Conservation (phyloP, 1,139 yeast species). For the Yamadazyma conglobata region DNA sequence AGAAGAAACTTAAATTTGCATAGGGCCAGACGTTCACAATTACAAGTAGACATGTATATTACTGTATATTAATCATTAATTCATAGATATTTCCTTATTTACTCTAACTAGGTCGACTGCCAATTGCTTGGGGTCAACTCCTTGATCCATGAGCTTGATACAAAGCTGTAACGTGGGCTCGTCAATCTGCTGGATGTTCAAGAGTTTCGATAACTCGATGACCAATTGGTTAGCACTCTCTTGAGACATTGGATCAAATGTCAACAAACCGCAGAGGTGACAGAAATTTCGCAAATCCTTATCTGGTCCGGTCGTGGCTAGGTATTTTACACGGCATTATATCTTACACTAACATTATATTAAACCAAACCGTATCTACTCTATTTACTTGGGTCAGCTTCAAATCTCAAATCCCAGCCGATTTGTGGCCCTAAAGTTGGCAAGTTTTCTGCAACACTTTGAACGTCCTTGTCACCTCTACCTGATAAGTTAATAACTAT, state of each 20-base stretch:
- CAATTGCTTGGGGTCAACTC: slow-evolving; percentile 32
- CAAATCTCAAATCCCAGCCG: slow-evolving; percentile 95
- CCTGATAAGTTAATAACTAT: slow-evolving; percentile 90
- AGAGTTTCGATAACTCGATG: slow-evolving; percentile 24
- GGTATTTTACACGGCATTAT: no score
- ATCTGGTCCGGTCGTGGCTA: no score
- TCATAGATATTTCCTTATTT: slow-evolving; percentile 6
- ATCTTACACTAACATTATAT: neutral
- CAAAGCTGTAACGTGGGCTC: slow-evolving; percentile 32
- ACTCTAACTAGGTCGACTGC: slow-evolving; percentile 17
- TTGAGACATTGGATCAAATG: slow-evolving; percentile 2
- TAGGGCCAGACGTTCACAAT: no score
- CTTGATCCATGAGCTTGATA: slow-evolving; percentile 35
- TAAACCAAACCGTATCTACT: neutral
- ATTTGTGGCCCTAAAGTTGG: slow-evolving; percentile 87
- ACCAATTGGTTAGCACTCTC: slow-evolving; percentile 18
- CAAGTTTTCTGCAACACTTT: slow-evolving; percentile 90
- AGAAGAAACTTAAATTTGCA: slow-evolving; percentile 25
- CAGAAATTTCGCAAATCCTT: no score
- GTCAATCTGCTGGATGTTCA: slow-evolving; percentile 26
- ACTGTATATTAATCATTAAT: slow-evolving; percentile 5
- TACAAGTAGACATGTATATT: slow-evolving; percentile 6
- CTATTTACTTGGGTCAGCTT: slow-evolving; percentile 45
- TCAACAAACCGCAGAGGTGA: no score
- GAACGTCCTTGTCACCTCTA: slow-evolving; percentile 99